A percentile compares a stretch with the other conserved stretches of the same genome.
These are phyloP conservation scores for Fremontodendron californicum DNA, from an alignment of 345 rosid genomes.

Conservation along the genomic window DNA sequence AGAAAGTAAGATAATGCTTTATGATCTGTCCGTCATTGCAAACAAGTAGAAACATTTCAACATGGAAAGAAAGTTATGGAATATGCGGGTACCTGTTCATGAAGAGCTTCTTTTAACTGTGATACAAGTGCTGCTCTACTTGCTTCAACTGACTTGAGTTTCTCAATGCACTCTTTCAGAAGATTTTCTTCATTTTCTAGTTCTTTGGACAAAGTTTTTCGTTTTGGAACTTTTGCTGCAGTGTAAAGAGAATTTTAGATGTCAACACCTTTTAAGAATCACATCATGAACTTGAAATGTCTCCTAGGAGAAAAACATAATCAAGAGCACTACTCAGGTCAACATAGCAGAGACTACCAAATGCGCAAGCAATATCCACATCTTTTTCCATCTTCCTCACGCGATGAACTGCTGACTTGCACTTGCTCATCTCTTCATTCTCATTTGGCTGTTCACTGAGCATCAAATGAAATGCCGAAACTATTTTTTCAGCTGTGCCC, in stretches of 20 bases:
- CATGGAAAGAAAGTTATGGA: neutral
- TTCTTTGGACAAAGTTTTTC: constrained; percentile 56
- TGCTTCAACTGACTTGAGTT: constrained; percentile 73
- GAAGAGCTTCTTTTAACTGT: constrained; percentile 78
- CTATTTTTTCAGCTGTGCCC: constrained; percentile 80
- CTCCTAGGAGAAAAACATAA: neutral
- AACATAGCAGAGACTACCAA: constrained; percentile 37
- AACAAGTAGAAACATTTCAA: constrained; percentile 1
- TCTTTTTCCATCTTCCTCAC: constrained; percentile 88
- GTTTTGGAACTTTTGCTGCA: constrained; percentile 61
- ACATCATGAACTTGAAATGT: constrained; percentile 2
- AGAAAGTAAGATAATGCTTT: constrained; percentile 3
- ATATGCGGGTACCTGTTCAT: constrained; percentile 54
- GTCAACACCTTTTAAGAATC: constrained; percentile 12
- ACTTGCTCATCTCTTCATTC: constrained; percentile 77
- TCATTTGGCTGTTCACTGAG: constrained; percentile 68
- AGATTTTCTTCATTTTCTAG: constrained; percentile 69
- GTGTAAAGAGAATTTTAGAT: constrained; percentile 17
- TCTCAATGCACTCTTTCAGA: constrained; percentile 71
- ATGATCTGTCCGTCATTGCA: neutral
- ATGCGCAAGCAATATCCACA: constrained; percentile 53
- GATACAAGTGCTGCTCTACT: constrained; percentile 69
- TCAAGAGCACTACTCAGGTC: neutral
- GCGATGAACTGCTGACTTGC: constrained; percentile 62
- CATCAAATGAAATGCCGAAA: constrained; percentile 77